These are phyloP conservation scores for Kluyveromyces sp. DNA, from an alignment of 1,139 yeast genomes.

Conservation along the genomic window DNA sequence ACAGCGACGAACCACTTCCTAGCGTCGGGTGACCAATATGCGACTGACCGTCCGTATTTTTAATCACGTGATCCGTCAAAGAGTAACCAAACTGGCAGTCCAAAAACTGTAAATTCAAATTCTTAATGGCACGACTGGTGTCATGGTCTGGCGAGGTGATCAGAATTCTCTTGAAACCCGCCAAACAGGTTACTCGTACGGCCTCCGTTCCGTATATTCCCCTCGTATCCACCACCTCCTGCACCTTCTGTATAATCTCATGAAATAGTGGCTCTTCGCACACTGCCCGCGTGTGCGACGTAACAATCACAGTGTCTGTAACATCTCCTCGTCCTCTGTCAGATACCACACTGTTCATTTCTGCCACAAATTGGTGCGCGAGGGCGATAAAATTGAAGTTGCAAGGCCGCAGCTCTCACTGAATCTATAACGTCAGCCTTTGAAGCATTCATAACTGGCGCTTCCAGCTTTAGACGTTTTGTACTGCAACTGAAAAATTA, in stretches of 20 bases:
- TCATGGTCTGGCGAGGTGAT: constrained; percentile 17
- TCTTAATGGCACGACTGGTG: constrained; percentile 5
- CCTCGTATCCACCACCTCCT: constrained; percentile 10
- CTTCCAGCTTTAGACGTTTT: no score
- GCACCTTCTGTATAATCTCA: constrained; percentile 12
- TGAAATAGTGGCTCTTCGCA: constrained; percentile 8
- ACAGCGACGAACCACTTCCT: constrained; percentile 14
- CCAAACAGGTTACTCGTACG: constrained; percentile 17
- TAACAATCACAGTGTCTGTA: constrained; percentile 21
- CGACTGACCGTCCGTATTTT: no score
- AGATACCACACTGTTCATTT: no score
- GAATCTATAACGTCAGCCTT: no score
- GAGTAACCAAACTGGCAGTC: constrained; percentile 11
- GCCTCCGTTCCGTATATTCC: constrained; percentile 14
- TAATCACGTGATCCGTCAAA: constrained; percentile 17
- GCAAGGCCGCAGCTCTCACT: neutral
- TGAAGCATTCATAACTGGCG: no score
- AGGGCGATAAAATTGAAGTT: no score
- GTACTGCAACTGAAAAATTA: neutral
- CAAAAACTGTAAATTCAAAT: neutral
- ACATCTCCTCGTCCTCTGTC: constrained; percentile 4
- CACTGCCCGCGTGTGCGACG: constrained; percentile 11
- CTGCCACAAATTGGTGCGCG: no score
- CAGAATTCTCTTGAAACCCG: constrained; percentile 17
- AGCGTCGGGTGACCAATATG: no score